Conservation (phyloP, 495 filamentous ascomycete genomes). For the Penicillium canariense region DNA sequence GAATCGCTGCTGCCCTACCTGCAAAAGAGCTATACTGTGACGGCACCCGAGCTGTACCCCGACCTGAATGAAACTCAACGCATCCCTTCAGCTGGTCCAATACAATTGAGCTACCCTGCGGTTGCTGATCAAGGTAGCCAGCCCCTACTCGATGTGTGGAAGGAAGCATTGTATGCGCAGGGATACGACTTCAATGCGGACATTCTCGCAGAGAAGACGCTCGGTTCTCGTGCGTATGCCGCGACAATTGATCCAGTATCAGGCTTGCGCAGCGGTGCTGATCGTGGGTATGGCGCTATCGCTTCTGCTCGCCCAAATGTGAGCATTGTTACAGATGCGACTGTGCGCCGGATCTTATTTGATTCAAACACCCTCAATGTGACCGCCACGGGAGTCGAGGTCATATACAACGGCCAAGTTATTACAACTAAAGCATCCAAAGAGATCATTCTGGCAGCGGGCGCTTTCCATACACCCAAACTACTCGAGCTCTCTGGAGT, state of each 20-base stretch:
- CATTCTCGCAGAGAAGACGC: slow-evolving; percentile 7
- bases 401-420: slow-evolving; percentile 21
- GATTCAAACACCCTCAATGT: background rate
- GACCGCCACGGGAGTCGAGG: slow-evolving; percentile 31
- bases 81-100: slow-evolving; percentile 11
- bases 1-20: slow-evolving; percentile 48
- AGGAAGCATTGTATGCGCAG: slow-evolving; percentile 14
- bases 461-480: slow-evolving; percentile 50
- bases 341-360: slow-evolving; percentile 43
- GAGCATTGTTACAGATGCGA: slow-evolving; percentile 45
- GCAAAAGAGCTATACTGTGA: slow-evolving; percentile 13
- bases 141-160: slow-evolving; percentile 27
- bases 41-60: background rate
- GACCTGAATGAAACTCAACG: background rate
- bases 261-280: slow-evolving; percentile 34
- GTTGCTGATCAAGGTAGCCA: slow-evolving; percentile 2
- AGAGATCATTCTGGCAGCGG: slow-evolving; percentile 55
- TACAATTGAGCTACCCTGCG: slow-evolving; percentile 25
- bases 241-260: slow-evolving; percentile 22
- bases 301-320: slow-evolving; percentile 44
- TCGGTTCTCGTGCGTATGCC: slow-evolving; percentile 16
- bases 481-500: slow-evolving; percentile 55
- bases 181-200: slow-evolving; percentile 19
- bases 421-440: slow-evolving; percentile 16
- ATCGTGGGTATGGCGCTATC: slow-evolving; percentile 39